Evolutionary conservation across 2,329 filamentous ascomycete species (phyloP).

Genomic region (Sporothrix schenckii): DNA sequence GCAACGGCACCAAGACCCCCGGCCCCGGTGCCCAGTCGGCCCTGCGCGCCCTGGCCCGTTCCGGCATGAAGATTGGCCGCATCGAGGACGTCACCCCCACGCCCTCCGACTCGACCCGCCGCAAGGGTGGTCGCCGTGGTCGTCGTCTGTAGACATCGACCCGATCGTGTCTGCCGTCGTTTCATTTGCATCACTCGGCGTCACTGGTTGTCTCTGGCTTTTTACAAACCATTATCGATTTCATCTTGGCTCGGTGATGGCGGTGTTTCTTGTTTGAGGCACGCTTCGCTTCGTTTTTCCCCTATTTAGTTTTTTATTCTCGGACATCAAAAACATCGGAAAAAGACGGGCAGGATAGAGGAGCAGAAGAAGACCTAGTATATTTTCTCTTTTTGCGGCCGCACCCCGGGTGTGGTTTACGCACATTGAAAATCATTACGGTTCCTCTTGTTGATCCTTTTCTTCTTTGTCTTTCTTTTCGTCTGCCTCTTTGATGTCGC

Average conservation of each 20-base stretch:
- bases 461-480: background rate
- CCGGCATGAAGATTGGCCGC: conserved; percentile 99
- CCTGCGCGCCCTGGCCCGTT: conserved; percentile 96
- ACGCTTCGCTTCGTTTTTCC: conserved; percentile 3
- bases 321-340: conserved; percentile 19
- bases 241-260: background rate
- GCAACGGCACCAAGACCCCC: conserved; percentile 99
- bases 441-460: background rate
- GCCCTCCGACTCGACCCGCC: conserved; percentile 97
- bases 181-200: conserved; percentile 4
- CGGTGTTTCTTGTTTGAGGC: background rate
- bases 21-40: conserved; percentile 98
- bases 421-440: conserved; percentile 26
- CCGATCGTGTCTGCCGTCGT: background rate
- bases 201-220: conserved; percentile 18
- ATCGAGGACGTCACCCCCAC: conserved; percentile 99
- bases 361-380: background rate
- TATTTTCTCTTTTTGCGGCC: background rate
- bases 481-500: conserved; percentile 37
- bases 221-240: background rate
- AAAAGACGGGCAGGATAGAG: background rate
- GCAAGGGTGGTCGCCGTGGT: conserved; percentile 99
- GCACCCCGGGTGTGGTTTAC: conserved; percentile 19
- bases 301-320: conserved; percentile 8
- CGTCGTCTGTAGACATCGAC: conserved; percentile 80